A percentile compares a stretch with the other conserved stretches of the same genome.
Evolutionary conservation across 306 rosid genomes (phyloP).

Genomic region (Delonix regia): DNA sequence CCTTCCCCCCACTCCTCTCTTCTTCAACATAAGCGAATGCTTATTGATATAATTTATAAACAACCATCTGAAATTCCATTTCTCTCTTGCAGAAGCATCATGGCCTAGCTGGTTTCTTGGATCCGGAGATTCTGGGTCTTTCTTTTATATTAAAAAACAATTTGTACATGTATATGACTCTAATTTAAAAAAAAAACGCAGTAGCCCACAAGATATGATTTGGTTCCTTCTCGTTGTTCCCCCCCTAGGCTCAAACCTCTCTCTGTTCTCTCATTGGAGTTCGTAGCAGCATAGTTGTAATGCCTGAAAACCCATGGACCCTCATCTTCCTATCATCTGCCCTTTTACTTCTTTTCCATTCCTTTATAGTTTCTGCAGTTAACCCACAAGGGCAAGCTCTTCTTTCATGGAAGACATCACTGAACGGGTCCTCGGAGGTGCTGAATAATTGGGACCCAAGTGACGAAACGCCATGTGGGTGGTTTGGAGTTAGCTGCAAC

Average conservation of each 20-base stretch:
- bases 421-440: slow-evolving; percentile 43
- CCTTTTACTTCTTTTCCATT: slow-evolving; percentile 28
- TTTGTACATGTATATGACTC: slow-evolving; percentile 7
- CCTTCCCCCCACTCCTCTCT: slow-evolving; percentile 38
- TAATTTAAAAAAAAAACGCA: slow-evolving; percentile 25
- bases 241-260: slow-evolving; percentile 55
- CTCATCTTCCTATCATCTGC: slow-evolving; percentile 35
- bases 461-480: slow-evolving; percentile 56
- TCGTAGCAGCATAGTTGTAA: slow-evolving; percentile 57
- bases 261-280: slow-evolving; percentile 43
- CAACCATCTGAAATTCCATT: slow-evolving; percentile 56
- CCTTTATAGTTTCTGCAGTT: slow-evolving; percentile 36
- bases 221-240: slow-evolving; percentile 56
- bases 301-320: slow-evolving; percentile 69
- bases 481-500: slow-evolving; percentile 68
- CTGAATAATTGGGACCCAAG: slow-evolving; percentile 50
- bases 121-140: slow-evolving; percentile 68
- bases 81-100: slow-evolving; percentile 56
- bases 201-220: slow-evolving; percentile 68
- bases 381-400: slow-evolving; percentile 63
- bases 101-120: slow-evolving; percentile 81
- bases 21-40: slow-evolving; percentile 43
- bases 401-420: slow-evolving; percentile 60
- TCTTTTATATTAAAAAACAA: not conserved
- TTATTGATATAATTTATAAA: slow-evolving; percentile 1